Percentiles rank a stretch among this genome's conserved stretches.
Evolutionary conservation across 306 rosid genomes (phyloP).

Genomic region (Sphenostylis stenocarpa): DNA sequence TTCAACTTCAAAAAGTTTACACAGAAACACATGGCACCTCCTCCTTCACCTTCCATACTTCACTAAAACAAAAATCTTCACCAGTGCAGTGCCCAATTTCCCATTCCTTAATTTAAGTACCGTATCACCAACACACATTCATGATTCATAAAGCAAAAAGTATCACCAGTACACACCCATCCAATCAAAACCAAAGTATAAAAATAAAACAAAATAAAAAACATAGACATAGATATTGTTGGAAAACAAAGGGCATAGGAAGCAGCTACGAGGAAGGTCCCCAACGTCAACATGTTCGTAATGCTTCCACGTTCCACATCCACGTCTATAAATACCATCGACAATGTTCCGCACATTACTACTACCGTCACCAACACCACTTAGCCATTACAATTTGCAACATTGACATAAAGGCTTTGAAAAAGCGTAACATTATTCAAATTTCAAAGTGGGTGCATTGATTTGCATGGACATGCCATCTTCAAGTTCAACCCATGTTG

Average conservation of each 20-base stretch:
- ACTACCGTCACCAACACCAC: neutral
- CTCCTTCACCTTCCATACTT: conserved; percentile 19
- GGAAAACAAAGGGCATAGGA: neutral
- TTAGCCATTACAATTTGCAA: neutral
- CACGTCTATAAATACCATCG: conserved; percentile 57
- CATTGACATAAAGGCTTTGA: neutral
- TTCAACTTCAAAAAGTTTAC: conserved; percentile 2
- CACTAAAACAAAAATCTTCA: neutral
- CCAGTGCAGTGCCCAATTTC: neutral
- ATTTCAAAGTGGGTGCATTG: neutral
- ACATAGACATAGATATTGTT: conserved; percentile 17
- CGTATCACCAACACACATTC: neutral
- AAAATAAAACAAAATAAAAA: neutral
- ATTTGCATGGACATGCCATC: conserved; percentile 47
- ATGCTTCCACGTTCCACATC: conserved; percentile 31
- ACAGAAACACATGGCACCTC: conserved; percentile 23
- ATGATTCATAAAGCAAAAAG: neutral
- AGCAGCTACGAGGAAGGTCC: conserved; percentile 61
- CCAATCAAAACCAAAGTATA: neutral
- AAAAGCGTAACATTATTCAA: neutral
- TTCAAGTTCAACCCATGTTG: conserved; percentile 19
- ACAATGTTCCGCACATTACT: conserved; percentile 27
- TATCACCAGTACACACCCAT: neutral
- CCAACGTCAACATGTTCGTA: neutral
- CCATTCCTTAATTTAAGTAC: neutral